These are phyloP conservation scores for Cercospora canescens DNA, from an alignment of 2,329 filamentous ascomycete genomes.

Conservation along the genomic window DNA sequence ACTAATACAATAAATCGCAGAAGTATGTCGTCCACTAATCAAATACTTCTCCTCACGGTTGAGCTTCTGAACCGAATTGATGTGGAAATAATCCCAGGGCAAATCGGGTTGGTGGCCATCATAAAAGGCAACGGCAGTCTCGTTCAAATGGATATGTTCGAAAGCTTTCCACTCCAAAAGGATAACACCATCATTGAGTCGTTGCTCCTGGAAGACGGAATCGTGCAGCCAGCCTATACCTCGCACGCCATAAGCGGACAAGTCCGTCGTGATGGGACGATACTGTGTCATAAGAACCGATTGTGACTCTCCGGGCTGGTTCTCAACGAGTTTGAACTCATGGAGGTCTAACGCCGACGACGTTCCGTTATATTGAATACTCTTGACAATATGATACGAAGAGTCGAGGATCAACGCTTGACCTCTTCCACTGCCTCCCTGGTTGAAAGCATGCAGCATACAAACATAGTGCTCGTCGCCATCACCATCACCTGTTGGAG, in stretches of 20 bases:
- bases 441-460: not conserved
- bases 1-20: conserved; percentile 40
- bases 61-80: conserved; percentile 41
- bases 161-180: conserved; percentile 48
- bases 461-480: not conserved
- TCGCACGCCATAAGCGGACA: conserved; percentile 1
- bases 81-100: conserved; percentile 28
- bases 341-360: conserved; percentile 38
- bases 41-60: conserved; percentile 40
- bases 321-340: conserved; percentile 36
- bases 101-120: not conserved
- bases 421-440: not conserved
- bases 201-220: conserved; percentile 45
- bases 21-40: conserved; percentile 41
- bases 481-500: not conserved
- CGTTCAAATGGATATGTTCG: conserved; percentile 38
- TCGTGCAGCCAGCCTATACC: conserved; percentile 19
- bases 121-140: conserved; percentile 6
- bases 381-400: not conserved
- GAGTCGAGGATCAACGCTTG: not conserved
- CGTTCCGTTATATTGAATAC: conserved; percentile 14
- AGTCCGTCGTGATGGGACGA: not conserved
- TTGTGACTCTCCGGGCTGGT: not conserved
- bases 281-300: conserved; percentile 1
- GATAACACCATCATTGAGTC: conserved; percentile 41